These are phyloP conservation scores for Geosmithia flava DNA, from an alignment of 2,329 filamentous ascomycete species.

Conservation along the genomic window DNA sequence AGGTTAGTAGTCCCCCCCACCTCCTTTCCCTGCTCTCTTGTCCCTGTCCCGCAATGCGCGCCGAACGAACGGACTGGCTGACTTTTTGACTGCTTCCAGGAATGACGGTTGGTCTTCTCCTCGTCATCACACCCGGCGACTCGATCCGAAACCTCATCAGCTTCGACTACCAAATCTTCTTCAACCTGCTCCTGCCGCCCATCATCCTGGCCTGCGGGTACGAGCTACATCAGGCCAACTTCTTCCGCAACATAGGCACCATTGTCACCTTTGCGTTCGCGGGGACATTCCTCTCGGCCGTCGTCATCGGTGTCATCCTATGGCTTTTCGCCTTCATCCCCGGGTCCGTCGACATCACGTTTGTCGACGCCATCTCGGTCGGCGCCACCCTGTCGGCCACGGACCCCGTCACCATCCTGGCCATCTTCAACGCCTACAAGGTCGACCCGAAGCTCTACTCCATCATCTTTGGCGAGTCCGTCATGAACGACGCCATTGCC, in stretches of 20 bases:
- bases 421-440: constrained; percentile 99
- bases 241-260: constrained; percentile 95
- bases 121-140: constrained; percentile 69
- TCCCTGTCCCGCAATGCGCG: background rate
- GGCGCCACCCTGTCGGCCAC: constrained; percentile 94
- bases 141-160: constrained; percentile 84
- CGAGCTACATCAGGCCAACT: constrained; percentile 95
- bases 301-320: constrained; percentile 83
- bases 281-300: constrained; percentile 90
- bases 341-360: constrained; percentile 71
- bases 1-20: constrained; percentile 35
- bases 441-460: constrained; percentile 98
- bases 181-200: constrained; percentile 94
- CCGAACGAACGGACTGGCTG: background rate
- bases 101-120: constrained; percentile 86
- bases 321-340: constrained; percentile 83
- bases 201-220: constrained; percentile 97
- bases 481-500: constrained; percentile 94
- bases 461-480: constrained; percentile 96
- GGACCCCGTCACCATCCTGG: constrained; percentile 92
- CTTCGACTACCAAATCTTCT: constrained; percentile 99
- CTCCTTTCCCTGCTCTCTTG: background rate
- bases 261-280: constrained; percentile 97
- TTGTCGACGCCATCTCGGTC: constrained; percentile 92
- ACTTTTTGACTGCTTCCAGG: constrained; percentile 34